These are phyloP conservation scores for Phytophthora europaea DNA, from an alignment of 352 stramenopile species.

Conservation along the genomic window DNA sequence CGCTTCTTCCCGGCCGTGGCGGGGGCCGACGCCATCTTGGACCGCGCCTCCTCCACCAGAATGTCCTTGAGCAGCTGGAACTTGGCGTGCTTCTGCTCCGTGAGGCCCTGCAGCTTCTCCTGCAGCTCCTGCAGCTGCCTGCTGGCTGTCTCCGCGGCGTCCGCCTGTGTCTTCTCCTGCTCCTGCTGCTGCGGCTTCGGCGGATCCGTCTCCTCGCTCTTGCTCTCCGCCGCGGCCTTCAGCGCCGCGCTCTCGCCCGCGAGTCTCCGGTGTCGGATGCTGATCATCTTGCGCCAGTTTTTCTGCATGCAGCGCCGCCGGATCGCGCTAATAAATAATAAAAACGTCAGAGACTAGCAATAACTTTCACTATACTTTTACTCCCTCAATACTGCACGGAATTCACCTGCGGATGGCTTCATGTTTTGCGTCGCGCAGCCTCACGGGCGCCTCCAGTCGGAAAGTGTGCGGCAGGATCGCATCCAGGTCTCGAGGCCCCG, in stretches of 20 bases:
- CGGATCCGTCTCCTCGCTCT: conserved; percentile 16
- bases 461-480: conserved; percentile 73
- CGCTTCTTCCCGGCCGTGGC: conserved; percentile 38
- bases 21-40: conserved; percentile 43
- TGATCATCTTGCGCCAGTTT: conserved; percentile 86
- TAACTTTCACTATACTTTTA: neutral
- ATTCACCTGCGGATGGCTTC: conserved; percentile 62
- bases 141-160: conserved; percentile 36
- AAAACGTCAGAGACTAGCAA: neutral
- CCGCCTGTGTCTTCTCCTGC: conserved; percentile 27
- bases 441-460: conserved; percentile 38
- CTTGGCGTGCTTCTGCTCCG: conserved; percentile 78
- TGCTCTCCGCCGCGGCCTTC: conserved; percentile 17
- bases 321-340: conserved; percentile 53
- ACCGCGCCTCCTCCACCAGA: conserved; percentile 69
- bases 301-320: conserved; percentile 77
- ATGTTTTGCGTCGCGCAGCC: conserved; percentile 44
- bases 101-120: conserved; percentile 54
- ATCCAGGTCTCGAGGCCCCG: conserved; percentile 65
- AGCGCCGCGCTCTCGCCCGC: conserved; percentile 19
- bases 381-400: neutral
- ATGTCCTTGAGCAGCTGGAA: conserved; percentile 82
- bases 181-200: neutral
- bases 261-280: conserved; percentile 51
- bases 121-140: conserved; percentile 61